phyloP scores from a whole-genome alignment of 2,329 filamentous ascomycete genomes.

The Xylariaceae sp. region DNA sequence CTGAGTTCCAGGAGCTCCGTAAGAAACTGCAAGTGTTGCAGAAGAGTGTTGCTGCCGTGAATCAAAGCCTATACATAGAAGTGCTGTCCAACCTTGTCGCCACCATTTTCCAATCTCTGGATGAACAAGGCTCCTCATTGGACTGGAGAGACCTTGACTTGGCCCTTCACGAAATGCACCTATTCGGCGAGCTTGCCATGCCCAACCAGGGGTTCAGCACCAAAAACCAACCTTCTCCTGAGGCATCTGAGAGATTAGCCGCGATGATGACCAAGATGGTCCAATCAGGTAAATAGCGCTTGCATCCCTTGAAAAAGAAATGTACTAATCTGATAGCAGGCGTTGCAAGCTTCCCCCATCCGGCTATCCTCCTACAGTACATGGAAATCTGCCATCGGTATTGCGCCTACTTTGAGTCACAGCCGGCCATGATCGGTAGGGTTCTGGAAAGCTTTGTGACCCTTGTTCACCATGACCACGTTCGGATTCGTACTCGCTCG shows the following conservation, averaged over 20 bases:
- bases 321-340: slow-evolving; percentile 45
- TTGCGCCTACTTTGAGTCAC: slow-evolving; percentile 83
- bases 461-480: slow-evolving; percentile 80
- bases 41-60: slow-evolving; percentile 84
- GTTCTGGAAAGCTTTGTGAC: slow-evolving; percentile 89
- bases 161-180: slow-evolving; percentile 88
- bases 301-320: slow-evolving; percentile 4
- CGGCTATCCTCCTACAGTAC: slow-evolving; percentile 88
- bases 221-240: slow-evolving; percentile 75
- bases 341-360: slow-evolving; percentile 79
- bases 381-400: slow-evolving; percentile 99
- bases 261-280: slow-evolving; percentile 97
- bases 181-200: slow-evolving; percentile 92
- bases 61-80: slow-evolving; percentile 83
- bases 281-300: slow-evolving; percentile 63
- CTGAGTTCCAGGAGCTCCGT: slow-evolving; percentile 91
- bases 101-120: slow-evolving; percentile 75
- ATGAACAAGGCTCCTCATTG: slow-evolving; percentile 66
- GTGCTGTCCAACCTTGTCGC: slow-evolving; percentile 84
- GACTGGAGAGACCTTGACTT: slow-evolving; percentile 95
- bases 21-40: slow-evolving; percentile 86
- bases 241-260: slow-evolving; percentile 74
- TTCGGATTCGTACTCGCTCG: slow-evolving; percentile 81
- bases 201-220: slow-evolving; percentile 79
- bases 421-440: slow-evolving; percentile 73